These are phyloP conservation scores for Blepharisma stoltei DNA, from an alignment of 73 alveolate genomes.

Conservation along the genomic window DNA sequence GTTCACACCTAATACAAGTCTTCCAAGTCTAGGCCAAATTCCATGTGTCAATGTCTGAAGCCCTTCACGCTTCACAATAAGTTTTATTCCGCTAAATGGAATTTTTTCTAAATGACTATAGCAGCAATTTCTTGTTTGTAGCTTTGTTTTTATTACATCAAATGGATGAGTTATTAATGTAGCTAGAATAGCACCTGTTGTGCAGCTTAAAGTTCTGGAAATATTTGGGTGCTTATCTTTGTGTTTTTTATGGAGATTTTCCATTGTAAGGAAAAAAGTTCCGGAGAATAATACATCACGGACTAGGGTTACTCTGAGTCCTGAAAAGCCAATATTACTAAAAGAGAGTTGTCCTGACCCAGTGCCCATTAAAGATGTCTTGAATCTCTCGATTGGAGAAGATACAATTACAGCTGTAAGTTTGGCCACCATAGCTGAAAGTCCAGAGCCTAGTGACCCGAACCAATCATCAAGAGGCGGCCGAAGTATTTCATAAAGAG, in stretches of 20 bases:
- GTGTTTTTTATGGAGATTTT: not conserved
- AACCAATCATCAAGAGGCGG: not conserved
- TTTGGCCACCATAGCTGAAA: not conserved
- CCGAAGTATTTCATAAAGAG: not conserved
- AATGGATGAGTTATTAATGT: slow-evolving; percentile 19
- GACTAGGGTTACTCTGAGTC: not conserved
- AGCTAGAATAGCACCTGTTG: not conserved
- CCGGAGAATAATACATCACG: not conserved
- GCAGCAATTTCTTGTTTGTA: slow-evolving; percentile 1
- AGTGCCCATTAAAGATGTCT: slow-evolving; percentile 4
- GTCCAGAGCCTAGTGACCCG: slow-evolving; percentile 5
- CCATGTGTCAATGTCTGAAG: not conserved
- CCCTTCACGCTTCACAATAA: not conserved
- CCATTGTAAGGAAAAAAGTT: not conserved
- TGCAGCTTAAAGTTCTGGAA: not conserved
- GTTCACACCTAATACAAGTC: not conserved
- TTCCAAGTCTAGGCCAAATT: not conserved
- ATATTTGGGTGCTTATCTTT: not conserved
- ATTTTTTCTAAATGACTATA: not conserved
- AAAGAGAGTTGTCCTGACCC: not conserved
- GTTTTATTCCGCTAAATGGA: not conserved
- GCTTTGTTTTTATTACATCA: slow-evolving; percentile 19
- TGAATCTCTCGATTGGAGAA: not conserved
- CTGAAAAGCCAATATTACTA: not conserved
- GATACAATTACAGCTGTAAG: not conserved